Evolutionary conservation across 2,329 filamentous ascomycete species (phyloP), one percentile per base, ranked within the genome.

Genomic region (Neofusicoccum ribis): DNA sequence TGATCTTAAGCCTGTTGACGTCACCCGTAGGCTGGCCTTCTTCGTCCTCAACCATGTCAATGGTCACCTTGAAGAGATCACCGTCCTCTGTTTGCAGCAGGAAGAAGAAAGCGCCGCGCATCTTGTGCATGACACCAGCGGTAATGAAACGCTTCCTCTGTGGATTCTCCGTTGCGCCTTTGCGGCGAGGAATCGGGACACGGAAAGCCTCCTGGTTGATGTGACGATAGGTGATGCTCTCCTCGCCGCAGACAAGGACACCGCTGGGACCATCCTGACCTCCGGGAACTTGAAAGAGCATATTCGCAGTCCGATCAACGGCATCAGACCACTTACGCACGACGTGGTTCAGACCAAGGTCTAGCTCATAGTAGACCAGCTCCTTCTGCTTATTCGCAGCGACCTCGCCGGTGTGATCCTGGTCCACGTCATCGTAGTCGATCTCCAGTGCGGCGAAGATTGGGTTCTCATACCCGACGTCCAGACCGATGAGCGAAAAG

Each of bases 381-480:
- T 91, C 88, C 67, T 96, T 98, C 77, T 98, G 93, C 52, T 91
- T 82, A 70, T 96, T 90, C 66, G 91, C 85, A 70, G 89, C 88
- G 1, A 93, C 93, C 74, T 91, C 86, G 15, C 93, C 94, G 0
- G 91, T 92, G 0, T 93, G 88, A 76, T 99, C 96, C 77, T 95
- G 91, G 73, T 99, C 96, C 3, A 89, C 88, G 73, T 97, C 93
- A 1, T 89, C 89, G 76, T 97, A 98, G 73, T 99, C 93, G 27
- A 97, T 88, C 78, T 99, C 96, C 7, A 99, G 84, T 0, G 93
- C 91, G 9, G 95, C 96, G 74, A 99, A 99, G 49, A 98, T 90
- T 3, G 95, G 95, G 75, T 99, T 97, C 67, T 96, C 92, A 77
- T 98, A 99, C 43, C 94, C 95, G 36, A 97, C 94, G 76, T 99